These are phyloP conservation scores for Microcyclosporella mali DNA, from an alignment of 2,329 filamentous ascomycete genomes.

Conservation along the genomic window DNA sequence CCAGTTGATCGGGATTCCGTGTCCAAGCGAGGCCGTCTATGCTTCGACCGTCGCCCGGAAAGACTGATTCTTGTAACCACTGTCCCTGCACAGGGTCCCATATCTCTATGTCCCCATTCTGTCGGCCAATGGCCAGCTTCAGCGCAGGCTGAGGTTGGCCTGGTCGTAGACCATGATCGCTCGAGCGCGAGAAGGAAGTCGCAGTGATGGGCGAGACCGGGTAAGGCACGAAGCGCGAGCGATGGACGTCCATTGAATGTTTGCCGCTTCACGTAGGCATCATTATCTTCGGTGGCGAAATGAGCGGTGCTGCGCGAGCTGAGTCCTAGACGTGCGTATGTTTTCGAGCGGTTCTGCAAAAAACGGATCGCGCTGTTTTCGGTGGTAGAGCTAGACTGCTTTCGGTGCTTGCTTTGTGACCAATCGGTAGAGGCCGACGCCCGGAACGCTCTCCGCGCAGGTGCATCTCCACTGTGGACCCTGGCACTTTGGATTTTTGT, in stretches of 20 bases:
- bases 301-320: too few species aligned
- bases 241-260: constrained; percentile 80
- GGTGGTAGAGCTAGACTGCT: too few species aligned
- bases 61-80: constrained; percentile 86
- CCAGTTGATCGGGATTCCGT: constrained; percentile 69
- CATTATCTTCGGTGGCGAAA: too few species aligned
- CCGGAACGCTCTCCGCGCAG: too few species aligned
- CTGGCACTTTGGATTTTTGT: too few species aligned
- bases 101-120: constrained; percentile 94
- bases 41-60: constrained; percentile 63
- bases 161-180: constrained; percentile 32
- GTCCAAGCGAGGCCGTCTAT: constrained; percentile 91
- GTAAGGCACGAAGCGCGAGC: constrained; percentile 91
- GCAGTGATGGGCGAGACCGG: constrained; percentile 89
- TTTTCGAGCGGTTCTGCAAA: too few species aligned
- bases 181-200: constrained; percentile 82
- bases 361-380: too few species aligned
- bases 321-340: too few species aligned
- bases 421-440: too few species aligned
- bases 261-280: too few species aligned
- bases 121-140: constrained; percentile 80
- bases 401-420: too few species aligned
- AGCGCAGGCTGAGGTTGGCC: constrained; percentile 51
- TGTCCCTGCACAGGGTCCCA: constrained; percentile 80
- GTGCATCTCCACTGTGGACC: too few species aligned